Conservation (phyloP, 75 land plant species). For the Cryptomeria japonica region DNA sequence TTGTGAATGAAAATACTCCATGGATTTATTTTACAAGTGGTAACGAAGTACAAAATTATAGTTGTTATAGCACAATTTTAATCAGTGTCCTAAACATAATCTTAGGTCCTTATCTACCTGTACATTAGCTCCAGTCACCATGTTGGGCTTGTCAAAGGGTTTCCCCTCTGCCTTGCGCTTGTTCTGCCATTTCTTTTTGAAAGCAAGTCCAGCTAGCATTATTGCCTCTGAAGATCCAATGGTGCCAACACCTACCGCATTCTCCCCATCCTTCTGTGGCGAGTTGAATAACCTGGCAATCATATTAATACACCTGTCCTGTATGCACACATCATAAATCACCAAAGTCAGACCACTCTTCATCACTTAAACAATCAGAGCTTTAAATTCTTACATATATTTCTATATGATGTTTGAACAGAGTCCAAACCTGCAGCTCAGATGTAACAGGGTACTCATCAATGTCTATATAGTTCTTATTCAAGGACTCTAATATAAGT, state of each 20-base stretch:
- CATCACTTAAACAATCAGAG: neutral
- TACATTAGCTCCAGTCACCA: conserved; percentile 69
- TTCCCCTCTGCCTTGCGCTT: conserved; percentile 59
- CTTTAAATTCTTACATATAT: neutral
- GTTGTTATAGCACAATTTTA: neutral
- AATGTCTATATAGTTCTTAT: conserved; percentile 68
- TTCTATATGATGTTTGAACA: neutral
- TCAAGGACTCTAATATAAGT: conserved; percentile 42
- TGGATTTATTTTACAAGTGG: neutral
- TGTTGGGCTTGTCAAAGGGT: conserved; percentile 64
- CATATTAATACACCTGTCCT: conserved; percentile 79
- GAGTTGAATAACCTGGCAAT: conserved; percentile 66
- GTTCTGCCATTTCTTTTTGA: conserved; percentile 76
- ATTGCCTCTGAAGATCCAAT: conserved; percentile 76
- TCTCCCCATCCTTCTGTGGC: conserved; percentile 39
- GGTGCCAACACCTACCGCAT: conserved; percentile 64
- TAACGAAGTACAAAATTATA: neutral
- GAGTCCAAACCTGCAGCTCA: conserved; percentile 46
- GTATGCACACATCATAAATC: conserved; percentile 1
- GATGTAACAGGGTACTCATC: conserved; percentile 74
- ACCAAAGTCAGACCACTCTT: neutral
- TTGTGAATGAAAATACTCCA: too few relatives aligned
- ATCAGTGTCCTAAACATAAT: neutral
- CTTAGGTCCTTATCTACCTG: conserved; percentile 29
- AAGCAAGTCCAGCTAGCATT: conserved; percentile 76